Evolutionary conservation across 2,329 filamentous ascomycete species (phyloP), one percentile per base, ranked within the genome.

Genomic region (Trichoderma sp.): DNA sequence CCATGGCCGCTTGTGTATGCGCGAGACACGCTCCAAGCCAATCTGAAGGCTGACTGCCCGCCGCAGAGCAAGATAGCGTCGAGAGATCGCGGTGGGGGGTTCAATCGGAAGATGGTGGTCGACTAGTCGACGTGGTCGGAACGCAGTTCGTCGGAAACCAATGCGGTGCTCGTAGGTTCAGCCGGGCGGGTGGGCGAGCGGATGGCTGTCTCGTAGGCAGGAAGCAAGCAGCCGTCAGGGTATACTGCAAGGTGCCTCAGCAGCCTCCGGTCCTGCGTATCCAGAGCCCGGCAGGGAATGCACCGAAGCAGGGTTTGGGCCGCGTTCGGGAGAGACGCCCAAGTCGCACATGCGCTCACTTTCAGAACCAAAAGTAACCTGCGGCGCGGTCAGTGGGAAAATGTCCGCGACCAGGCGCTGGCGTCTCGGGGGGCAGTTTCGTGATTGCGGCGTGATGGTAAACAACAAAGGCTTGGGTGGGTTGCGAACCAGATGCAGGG

Each of bases 1-100:
- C 84, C 84, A 87, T 87, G 76, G 81, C 82, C 79, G 81, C 81
- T 67, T 65, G 65, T 51, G 59, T 64, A 50, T 65, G 66, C 61
- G 67, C 30, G 62, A 67, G 50, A 65, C 70, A 66, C 67, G 65
- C 67, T 66, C 71, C 71, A 69, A 60, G 66, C 60, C 68, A 61
- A 48, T 34, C 19, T 63, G 17, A 12, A 5, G 26, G 17, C 28
- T 39, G 61, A 15, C 14, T 34, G 24, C 41, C 26, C 26, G 47
- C 17, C 51, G 48, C 39, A 12, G 24, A 26, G 45, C 34, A 43
- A 45, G 19, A 52, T 19, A 15, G 43, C 39, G 34, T 24, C 10
- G n/a, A 54, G 5, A 12, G 9, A 28, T 52, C 7, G 58, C 21
- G 43, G 50, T 41, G 39, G n/a, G 34, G 12, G 50, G 21, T 24